Base-by-base conservation (phyloP, 768 basidiomycete genomes). In the Trametes maxima region DNA sequence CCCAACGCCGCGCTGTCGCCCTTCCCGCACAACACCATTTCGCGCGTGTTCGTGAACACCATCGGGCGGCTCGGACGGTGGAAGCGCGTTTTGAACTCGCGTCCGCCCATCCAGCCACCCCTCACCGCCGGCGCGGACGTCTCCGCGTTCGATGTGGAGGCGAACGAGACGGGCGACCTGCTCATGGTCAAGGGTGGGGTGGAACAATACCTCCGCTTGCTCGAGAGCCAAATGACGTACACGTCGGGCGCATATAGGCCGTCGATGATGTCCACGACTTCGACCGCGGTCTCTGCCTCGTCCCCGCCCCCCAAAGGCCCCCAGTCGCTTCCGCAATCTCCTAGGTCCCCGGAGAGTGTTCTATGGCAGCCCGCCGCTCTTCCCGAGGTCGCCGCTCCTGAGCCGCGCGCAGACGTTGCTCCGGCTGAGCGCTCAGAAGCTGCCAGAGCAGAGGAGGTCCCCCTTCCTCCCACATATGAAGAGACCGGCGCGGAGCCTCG, bases 41-140 rank as follows among this genome's bases (percentile, higher is more conserved):
- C 90, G 0, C 82, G 91, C 1, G 90, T 83, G 12, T 83, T 95
- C 48, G 87, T 90, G 54, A 89, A 86, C 74, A 93, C 93, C 2
- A 86, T 94, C 28, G 91, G 93, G 5, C 82, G 89, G 5, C 75
- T 95, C 17, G 93, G 93, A 1, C 78, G 89, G 11, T 90, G 93
- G 90, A 90, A 82, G 68, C 85, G 93, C 6, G 91, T 90, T 28
- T 72, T 94, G 53, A 86, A 89, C 65, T 74, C 77, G 37, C 72
- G 80, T 5, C 70, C 72, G 22, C 66, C 73, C 19, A 64, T 75
- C 40, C 73, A 75, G 37, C 74, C 79, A 3, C 70, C 75, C 19
- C 70, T 74, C n/a, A 49, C 62, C 67, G 72, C 75, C 21, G 79
- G 76, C 59, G 75, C 78, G 22, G 84, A 83, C 60, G 81, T 86